phyloP scores from a whole-genome alignment of 495 filamentous ascomycete species.

The Penicillium daleae region DNA sequence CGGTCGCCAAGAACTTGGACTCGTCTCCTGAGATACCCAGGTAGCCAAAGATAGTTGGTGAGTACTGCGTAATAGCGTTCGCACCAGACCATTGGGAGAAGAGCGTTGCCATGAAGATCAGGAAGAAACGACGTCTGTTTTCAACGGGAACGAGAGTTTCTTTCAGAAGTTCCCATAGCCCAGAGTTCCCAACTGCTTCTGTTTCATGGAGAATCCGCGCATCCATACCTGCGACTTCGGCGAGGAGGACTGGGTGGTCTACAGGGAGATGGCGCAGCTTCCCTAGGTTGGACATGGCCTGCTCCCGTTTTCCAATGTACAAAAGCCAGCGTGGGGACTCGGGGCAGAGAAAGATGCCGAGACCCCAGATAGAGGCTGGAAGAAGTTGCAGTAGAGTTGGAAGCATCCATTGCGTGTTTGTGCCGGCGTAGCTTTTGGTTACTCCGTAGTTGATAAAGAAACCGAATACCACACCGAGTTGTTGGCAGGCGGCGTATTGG shows the following conservation, averaged over 20 bases:
- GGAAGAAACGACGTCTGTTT: slow-evolving; percentile 61
- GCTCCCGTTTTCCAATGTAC: slow-evolving; percentile 62
- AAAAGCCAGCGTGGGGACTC: slow-evolving; percentile 71
- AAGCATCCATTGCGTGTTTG: slow-evolving; percentile 59
- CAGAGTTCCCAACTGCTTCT: slow-evolving; percentile 53
- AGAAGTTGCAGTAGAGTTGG: slow-evolving; percentile 65
- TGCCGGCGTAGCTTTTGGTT: slow-evolving; percentile 48
- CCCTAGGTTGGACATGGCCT: slow-evolving; percentile 53
- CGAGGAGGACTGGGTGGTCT: slow-evolving; percentile 60
- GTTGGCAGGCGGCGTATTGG: slow-evolving; percentile 66
- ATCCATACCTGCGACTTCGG: slow-evolving; percentile 63
- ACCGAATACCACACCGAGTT: slow-evolving; percentile 60
- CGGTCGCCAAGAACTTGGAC: slow-evolving; percentile 44
- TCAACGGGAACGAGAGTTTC: slow-evolving; percentile 66
- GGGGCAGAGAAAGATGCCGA: slow-evolving; percentile 56
- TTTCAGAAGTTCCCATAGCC: slow-evolving; percentile 59
- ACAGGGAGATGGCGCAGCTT: slow-evolving; percentile 52
- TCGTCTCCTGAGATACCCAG: slow-evolving; percentile 40
- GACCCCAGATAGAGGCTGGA: slow-evolving; percentile 58
- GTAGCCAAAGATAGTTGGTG: slow-evolving; percentile 34
- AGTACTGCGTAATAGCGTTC: slow-evolving; percentile 36
- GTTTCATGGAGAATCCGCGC: slow-evolving; percentile 64
- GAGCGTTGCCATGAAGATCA: slow-evolving; percentile 31
- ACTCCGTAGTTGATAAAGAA: slow-evolving; percentile 65
- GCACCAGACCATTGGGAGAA: slow-evolving; percentile 37